Evolutionary conservation across 805 yeast species (phyloP).

Genomic region (Saitoella complicata): DNA sequence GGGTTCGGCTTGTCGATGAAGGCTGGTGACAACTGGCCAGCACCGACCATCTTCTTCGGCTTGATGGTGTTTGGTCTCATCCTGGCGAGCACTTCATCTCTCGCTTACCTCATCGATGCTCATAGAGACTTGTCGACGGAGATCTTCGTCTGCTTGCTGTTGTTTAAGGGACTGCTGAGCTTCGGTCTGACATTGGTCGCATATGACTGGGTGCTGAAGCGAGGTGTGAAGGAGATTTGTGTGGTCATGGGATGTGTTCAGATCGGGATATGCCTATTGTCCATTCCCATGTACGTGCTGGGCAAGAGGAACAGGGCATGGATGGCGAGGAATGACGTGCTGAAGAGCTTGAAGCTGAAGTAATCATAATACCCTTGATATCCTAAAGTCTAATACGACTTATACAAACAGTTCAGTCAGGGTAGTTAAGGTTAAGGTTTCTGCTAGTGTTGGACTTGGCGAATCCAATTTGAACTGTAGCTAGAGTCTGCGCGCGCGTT

Average conservation of each 20-base stretch:
- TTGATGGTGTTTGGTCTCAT: slow-evolving; percentile 12
- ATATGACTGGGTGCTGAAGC: slow-evolving; percentile 7
- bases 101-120: slow-evolving; percentile 13
- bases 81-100: slow-evolving; percentile 11
- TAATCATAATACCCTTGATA: too few species aligned
- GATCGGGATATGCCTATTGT: slow-evolving; percentile 7
- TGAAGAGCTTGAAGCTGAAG: too few species aligned
- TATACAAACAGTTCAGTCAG: too few species aligned
- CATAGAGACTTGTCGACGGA: slow-evolving; percentile 10
- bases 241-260: slow-evolving; percentile 12
- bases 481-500: too few species aligned
- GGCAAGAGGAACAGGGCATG: slow-evolving; percentile 9
- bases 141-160: slow-evolving; percentile 8
- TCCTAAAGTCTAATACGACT: too few species aligned
- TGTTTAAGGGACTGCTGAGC: slow-evolving; percentile 10
- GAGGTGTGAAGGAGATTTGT: slow-evolving; percentile 8
- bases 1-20: slow-evolving; percentile 10
- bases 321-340: neutral
- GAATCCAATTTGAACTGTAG: too few species aligned
- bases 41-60: slow-evolving; percentile 12
- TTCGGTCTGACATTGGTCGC: slow-evolving; percentile 10
- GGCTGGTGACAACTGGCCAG: slow-evolving; percentile 5
- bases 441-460: too few species aligned
- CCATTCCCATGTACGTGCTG: slow-evolving; percentile 6
- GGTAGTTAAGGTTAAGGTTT: too few species aligned